Base-by-base conservation (phyloP, 2,329 filamentous ascomycete species). In the Parastagonospora avenae region DNA sequence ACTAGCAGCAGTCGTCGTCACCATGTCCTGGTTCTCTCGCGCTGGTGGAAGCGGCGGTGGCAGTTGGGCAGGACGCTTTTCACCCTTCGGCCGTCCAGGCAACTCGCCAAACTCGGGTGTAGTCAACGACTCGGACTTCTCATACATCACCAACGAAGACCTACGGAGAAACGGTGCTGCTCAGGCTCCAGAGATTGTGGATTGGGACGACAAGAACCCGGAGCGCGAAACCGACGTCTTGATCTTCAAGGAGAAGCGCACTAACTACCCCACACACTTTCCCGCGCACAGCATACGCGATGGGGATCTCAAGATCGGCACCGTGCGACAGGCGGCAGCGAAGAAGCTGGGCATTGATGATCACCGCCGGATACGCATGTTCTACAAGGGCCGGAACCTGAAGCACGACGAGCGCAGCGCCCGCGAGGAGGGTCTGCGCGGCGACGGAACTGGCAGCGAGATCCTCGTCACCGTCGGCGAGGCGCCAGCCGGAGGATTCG, bases 81-180 rank as follows among this genome's bases (percentile, higher is more conserved):
- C 76, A 19, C 79, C 79, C 12, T 80, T 81, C 60, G 76, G 77
- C 11, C 77, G 79, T 40, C 72, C 72, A 15, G 60, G 64, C 65
- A 72, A 51, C 54, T 72, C 57, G 54, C 71, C 62, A 16, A 66
- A 62, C 45, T 62, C 68, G 12, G 70, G 85, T 29, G 81, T 85
- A 58, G 86, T 92, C 52, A 89, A 85, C 62, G 88, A 91, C 60
- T 84, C 87, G 30, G 89, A 92, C 76, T 93, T 86, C 72, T 88
- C 85, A 69, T 92, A 93, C 77, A 92, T 92, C 68, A 91, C 89
- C n/a, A 86, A 86, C 27, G 85, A 90, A 64, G 89, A 92, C 64
- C 73, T 92, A 33, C 58, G 62, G 80, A 59, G 73, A 67, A 71
- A 72, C 35, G 65, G 70, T 64, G 62, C 73, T n/a, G 79, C 81